Evolutionary conservation across 495 filamentous ascomycete genomes (phyloP).

Genomic region (Penicillium macrosclerotiorum): DNA sequence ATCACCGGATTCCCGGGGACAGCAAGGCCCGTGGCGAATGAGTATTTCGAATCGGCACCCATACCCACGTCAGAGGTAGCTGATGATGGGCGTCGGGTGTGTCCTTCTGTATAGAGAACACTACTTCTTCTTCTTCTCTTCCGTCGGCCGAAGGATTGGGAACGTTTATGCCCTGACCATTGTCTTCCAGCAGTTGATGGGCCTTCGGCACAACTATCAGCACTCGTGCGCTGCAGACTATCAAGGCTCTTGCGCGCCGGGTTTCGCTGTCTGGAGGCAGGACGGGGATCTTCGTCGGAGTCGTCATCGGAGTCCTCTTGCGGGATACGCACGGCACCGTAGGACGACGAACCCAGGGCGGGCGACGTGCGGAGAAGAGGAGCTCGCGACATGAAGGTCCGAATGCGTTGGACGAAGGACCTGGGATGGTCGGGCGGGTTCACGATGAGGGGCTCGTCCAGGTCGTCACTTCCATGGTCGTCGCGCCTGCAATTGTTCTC

Average conservation of each 20-base stretch:
- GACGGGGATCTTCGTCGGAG: neutral
- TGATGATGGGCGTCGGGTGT: conserved; percentile 22
- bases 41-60: conserved; percentile 30
- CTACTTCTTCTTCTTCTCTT: no score
- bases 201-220: conserved; percentile 16
- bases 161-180: conserved; percentile 10
- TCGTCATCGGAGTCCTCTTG: conserved; percentile 10
- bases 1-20: conserved; percentile 21
- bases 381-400: conserved; percentile 51
- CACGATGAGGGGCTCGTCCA: conserved; percentile 10
- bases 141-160: conserved; percentile 15
- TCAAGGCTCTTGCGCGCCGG: neutral
- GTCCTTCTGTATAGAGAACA: conserved; percentile 9
- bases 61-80: conserved; percentile 28
- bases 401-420: conserved; percentile 19
- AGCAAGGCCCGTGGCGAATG: conserved; percentile 29
- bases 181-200: conserved; percentile 13
- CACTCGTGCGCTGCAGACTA: conserved; percentile 5
- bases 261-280: neutral
- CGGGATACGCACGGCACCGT: conserved; percentile 51
- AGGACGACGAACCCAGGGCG: conserved; percentile 54
- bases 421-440: conserved; percentile 9
- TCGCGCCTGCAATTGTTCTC: neutral
- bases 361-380: conserved; percentile 59
- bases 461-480: conserved; percentile 18